Percentiles rank a stretch among this genome's conserved stretches.
phyloP scores from a whole-genome alignment of 805 yeast species.

The Suhomyces tanzawaensis region DNA sequence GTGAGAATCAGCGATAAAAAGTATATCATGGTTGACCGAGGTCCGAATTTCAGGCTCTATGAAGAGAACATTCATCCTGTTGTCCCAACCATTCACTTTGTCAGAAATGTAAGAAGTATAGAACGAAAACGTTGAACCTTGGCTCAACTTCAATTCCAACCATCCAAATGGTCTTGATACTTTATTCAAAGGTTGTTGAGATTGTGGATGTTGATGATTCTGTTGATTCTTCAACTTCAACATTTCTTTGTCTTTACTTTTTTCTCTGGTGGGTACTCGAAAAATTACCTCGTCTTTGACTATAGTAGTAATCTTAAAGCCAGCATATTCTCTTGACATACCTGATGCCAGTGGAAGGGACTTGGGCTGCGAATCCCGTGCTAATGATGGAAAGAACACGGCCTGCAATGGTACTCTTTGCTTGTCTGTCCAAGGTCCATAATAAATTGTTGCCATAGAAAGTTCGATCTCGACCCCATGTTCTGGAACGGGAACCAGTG shows the following conservation, averaged over 20 bases:
- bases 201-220: conserved; percentile 3
- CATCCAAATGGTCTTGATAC: conserved; percentile 79
- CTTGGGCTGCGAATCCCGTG: conserved; percentile 50
- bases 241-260: conserved; percentile 62
- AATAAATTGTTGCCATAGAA: conserved; percentile 63
- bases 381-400: conserved; percentile 64
- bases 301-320: conserved; percentile 53
- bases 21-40: conserved; percentile 84
- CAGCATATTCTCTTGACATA: conserved; percentile 50
- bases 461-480: conserved; percentile 59
- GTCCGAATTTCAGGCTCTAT: conserved; percentile 64
- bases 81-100: conserved; percentile 52
- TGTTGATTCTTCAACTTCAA: conserved; percentile 12
- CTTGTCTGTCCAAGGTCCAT: conserved; percentile 96
- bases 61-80: conserved; percentile 45
- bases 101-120: conserved; percentile 54
- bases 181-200: conserved; percentile 9
- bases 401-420: conserved; percentile 66
- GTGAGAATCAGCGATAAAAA: conserved; percentile 62
- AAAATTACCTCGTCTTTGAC: conserved; percentile 65
- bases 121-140: conserved; percentile 48
- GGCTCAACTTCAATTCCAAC: conserved; percentile 69
- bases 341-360: conserved; percentile 42
- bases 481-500: conserved; percentile 29
- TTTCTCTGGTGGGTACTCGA: conserved; percentile 81